phyloP scores from a whole-genome alignment of 495 filamentous ascomycete genomes.

The Penicillium maclennaniae region DNA sequence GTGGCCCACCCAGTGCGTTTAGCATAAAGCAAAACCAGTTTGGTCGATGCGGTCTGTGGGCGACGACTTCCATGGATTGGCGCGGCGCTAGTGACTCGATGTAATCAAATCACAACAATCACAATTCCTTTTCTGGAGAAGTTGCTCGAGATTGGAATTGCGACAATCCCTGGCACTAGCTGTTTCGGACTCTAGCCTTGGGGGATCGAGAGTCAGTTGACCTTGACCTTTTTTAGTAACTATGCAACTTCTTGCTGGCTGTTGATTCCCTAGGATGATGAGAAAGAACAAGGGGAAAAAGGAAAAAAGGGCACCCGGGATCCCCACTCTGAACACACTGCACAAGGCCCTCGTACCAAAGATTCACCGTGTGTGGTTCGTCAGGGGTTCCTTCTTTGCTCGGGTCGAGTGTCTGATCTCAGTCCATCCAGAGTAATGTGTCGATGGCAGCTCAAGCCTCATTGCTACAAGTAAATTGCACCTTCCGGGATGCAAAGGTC shows the following conservation, averaged over 20 bases:
- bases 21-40: conserved; percentile 22
- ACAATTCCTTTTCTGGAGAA: neutral
- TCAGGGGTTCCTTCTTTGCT: neutral
- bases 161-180: conserved; percentile 7
- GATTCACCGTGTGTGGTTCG: neutral
- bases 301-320: neutral
- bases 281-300: neutral
- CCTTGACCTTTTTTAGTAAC: neutral
- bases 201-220: conserved; percentile 4
- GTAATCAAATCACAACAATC: conserved; percentile 26
- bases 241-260: neutral
- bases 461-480: neutral
- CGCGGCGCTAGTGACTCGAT: conserved; percentile 21
- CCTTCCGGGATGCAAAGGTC: neutral
- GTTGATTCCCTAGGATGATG: neutral
- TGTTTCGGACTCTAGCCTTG: neutral
- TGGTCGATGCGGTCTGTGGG: conserved; percentile 13
- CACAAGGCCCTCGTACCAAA: neutral
- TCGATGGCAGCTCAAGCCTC: neutral
- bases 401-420: conserved; percentile 10
- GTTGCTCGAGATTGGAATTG: conserved; percentile 1
- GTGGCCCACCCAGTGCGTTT: conserved; percentile 6
- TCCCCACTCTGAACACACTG: neutral
- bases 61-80: conserved; percentile 21
- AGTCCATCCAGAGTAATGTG: neutral